Percentiles rank a stretch among this genome's conserved stretches.
Evolutionary conservation across 495 filamentous ascomycete genomes (phyloP).

Genomic region (Neurospora intermedia): DNA sequence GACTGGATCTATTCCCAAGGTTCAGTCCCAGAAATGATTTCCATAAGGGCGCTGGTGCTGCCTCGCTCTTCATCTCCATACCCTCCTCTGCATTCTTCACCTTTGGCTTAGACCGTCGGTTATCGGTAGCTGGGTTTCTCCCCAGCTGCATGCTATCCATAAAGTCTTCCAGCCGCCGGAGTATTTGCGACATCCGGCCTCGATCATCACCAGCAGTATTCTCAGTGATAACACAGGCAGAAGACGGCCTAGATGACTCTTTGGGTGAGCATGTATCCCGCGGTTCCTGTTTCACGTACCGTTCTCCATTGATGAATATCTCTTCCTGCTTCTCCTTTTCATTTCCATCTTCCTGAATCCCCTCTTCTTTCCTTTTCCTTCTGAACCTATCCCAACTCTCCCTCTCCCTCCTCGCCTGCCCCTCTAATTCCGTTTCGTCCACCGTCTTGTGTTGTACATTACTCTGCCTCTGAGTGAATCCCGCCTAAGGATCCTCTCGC

Average conservation of each 20-base stretch:
- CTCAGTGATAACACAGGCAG: background rate
- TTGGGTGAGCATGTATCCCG: background rate
- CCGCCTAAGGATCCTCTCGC: background rate
- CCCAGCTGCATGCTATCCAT: background rate
- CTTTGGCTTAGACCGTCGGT: background rate
- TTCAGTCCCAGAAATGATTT: background rate
- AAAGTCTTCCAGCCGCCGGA: background rate
- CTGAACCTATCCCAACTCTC: background rate
- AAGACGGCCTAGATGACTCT: background rate
- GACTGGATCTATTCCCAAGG: background rate
- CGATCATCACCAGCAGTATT: background rate
- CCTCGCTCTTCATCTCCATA: background rate
- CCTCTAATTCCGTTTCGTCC: background rate
- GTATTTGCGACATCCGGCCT: background rate
- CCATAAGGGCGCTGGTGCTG: background rate
- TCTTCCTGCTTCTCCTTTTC: background rate
- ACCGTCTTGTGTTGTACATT: background rate
- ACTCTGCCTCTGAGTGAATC: background rate
- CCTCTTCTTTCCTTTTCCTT: background rate
- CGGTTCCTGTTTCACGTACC: background rate
- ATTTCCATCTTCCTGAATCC: background rate
- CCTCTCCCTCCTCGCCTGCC: background rate
- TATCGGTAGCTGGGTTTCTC: background rate
- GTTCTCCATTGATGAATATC: background rate
- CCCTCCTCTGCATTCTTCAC: background rate